phyloP scores from a whole-genome alignment of 306 rosid species.

The Styphnolobium japonicum region DNA sequence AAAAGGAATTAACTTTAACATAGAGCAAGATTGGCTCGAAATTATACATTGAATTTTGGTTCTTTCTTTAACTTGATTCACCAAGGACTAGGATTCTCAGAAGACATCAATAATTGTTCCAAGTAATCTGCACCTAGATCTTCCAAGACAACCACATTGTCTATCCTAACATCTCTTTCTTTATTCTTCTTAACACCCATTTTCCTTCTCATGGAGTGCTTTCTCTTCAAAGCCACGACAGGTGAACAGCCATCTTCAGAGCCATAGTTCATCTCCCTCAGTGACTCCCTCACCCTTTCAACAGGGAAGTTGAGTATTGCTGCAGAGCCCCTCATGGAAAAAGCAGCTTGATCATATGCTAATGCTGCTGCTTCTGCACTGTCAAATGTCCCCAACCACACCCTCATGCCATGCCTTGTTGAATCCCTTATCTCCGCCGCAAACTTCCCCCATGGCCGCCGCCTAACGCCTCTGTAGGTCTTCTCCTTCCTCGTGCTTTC shows the following conservation, averaged over 20 bases:
- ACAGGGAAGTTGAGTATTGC: conserved; percentile 62
- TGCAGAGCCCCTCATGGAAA: conserved; percentile 69
- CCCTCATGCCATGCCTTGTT: conserved; percentile 74
- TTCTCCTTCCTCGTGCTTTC: conserved; percentile 49
- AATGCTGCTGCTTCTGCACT: conserved; percentile 90
- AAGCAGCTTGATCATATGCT: conserved; percentile 96
- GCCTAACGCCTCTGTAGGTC: conserved; percentile 66
- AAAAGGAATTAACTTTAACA: background rate
- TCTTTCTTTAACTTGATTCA: background rate
- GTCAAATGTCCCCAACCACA: conserved; percentile 95
- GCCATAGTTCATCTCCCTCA: conserved; percentile 35
- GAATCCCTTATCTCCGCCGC: conserved; percentile 97
- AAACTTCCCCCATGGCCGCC: conserved; percentile 96
- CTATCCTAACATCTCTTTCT: conserved; percentile 41
- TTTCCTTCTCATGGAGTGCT: conserved; percentile 61
- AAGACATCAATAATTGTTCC: conserved; percentile 48
- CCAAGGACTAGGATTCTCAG: conserved; percentile 23
- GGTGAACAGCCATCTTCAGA: conserved; percentile 52
- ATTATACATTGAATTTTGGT: background rate
- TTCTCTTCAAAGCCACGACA: conserved; percentile 59
- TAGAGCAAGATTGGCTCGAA: background rate
- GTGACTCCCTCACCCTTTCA: conserved; percentile 55
- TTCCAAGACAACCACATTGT: conserved; percentile 56
- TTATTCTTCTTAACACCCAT: conserved; percentile 34
- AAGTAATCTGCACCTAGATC: conserved; percentile 66